Evolutionary conservation across 345 rosid genomes (phyloP), one percentile per base, ranked within the genome.

Genomic region (Zanthoxylum bungeanum): DNA sequence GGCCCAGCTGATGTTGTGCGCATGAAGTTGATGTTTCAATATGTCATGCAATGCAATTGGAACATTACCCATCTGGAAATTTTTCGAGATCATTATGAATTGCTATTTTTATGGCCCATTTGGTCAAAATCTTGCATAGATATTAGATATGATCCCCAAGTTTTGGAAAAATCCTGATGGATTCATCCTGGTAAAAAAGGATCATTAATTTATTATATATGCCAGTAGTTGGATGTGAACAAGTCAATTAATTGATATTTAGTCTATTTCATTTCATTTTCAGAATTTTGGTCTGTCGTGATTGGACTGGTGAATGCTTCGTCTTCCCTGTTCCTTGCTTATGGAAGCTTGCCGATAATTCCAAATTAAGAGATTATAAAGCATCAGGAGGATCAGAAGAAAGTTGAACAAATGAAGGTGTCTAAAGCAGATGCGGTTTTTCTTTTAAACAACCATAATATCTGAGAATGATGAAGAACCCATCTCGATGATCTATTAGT

Each of bases 371-470:
- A 60, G 69, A 72, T 65, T 60, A 33, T 12, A 72, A 10, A 55
- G 59, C 64, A 56, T 30, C 33, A 19, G 34, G 70, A 51, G 63
- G 61, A 75, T 19, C 50, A n/a, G 70, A 37, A 64, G 31, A 78
- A 65, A 53, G 53, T 70, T 56, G 77, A 76, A 57, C 73, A 70
- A 68, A 70, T 73, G 76, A 82, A 81, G 76, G 81, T 25, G 53
- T 71, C 71, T 12, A 80, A 77, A 76, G 68, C 73, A 81, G 95
- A 93, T 88, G 71, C 77, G 74, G 21, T 47, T 60, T 59, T 52
- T 40, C n/a, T n/a, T n/a, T n/a, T n/a, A n/a, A n/a, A 39, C 57
- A 9, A 28, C 68, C 66, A 40, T 22, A 17, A 42, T 24, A 14
- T 24, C 66, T 40, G 51, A 22, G 40, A 62, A 22, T 14, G 31